Base-by-base conservation (phyloP, 202 grass and related monocot genomes). In the Carex arenaria region DNA sequence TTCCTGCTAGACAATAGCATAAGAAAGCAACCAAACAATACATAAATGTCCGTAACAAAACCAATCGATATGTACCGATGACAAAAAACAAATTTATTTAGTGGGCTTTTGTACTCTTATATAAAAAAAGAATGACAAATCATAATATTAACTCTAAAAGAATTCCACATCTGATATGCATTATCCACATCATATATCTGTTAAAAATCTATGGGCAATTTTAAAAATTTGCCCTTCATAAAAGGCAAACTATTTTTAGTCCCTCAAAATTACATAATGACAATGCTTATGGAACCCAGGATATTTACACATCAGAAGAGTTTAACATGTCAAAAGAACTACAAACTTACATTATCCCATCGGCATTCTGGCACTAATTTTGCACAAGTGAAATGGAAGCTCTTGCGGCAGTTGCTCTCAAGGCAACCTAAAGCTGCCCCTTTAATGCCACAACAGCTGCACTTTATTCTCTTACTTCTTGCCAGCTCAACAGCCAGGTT, bases 381-480 rank as follows among this genome's bases (percentile, higher is more conserved):
- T 85, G 92, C 95, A 89, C 95, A 98, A 49, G 89, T 98, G 86
- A 91, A 85, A 30, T 98, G 95, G 66, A 98, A 98, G 53, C 95
- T 98, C 90, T 91, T 94, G 43, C 95, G 82, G 51, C 95, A 98
- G 82, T 67, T 89, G 79, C 45, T 91, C 82, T 94, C 92, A 32
- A 90, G 92, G 84, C 95, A 98, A 83, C 95, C 95, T 80, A 98
- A 93, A 20, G 92, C 90, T 31, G 95, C 95, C 17, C 95, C 95
- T 91, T 93, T 98, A 75, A 91, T 84, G 79, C 90, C 95, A 85
- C 95, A 98, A 88, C 87, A 94, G 80, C 89, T 87, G 76, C 95
- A 98, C 81, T 93, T 98, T 66, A 98, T 93, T 51, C 95, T 86
- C 76, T 78, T 93, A 74, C 95, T 98, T 91, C 95, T 94, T 67